Percentiles rank a stretch among this genome's conserved stretches.
phyloP scores from a whole-genome alignment of 2,329 filamentous ascomycete genomes.

The Alternaria infectoria region DNA sequence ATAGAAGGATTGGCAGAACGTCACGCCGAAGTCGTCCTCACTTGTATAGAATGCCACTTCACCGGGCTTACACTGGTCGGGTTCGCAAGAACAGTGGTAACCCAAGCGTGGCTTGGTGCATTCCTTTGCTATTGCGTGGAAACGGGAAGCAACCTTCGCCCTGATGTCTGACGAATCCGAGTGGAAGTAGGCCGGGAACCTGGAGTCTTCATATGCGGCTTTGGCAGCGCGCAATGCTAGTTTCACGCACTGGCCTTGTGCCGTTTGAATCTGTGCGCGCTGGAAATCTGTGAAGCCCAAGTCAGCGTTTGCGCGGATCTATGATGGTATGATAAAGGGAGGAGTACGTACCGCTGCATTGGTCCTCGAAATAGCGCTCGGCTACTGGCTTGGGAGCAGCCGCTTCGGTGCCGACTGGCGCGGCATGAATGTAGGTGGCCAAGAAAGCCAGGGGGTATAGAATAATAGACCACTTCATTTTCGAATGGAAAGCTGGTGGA shows the following conservation, averaged over 20 bases:
- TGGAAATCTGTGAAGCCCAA: neutral
- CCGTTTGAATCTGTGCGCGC: neutral
- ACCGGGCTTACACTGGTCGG: neutral
- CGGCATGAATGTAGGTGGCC: neutral
- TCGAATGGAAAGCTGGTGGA: neutral
- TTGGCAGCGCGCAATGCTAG: neutral
- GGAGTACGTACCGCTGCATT: neutral
- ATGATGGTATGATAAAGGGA: neutral
- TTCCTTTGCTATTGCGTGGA: neutral
- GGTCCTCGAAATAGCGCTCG: neutral
- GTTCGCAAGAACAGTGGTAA: neutral
- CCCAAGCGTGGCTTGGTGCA: neutral
- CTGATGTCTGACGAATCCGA: neutral
- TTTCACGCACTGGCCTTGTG: neutral
- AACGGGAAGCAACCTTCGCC: neutral
- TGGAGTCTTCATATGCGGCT: neutral
- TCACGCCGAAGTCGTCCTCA: neutral
- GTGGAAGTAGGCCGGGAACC: neutral
- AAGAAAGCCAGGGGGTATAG: no score
- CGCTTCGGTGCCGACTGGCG: neutral
- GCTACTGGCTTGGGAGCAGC: neutral
- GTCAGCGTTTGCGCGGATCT: neutral
- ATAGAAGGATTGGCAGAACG: neutral
- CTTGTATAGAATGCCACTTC: neutral
- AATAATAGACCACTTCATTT: neutral